These are phyloP conservation scores for Kwoniella europaea DNA, from an alignment of 768 basidiomycete genomes.

Conservation along the genomic window DNA sequence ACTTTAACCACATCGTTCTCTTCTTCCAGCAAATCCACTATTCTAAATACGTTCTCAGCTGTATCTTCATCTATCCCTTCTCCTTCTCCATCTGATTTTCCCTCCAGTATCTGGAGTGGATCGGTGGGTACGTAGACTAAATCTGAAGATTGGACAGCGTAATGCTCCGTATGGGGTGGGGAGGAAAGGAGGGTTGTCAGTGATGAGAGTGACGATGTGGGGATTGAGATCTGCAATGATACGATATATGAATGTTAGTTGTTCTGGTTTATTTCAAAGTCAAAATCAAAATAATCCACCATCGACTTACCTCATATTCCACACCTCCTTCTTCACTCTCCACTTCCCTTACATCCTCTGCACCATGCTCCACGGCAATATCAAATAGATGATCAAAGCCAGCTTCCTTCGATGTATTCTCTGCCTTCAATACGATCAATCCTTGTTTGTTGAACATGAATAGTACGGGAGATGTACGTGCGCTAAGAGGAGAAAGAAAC, in stretches of 20 bases:
- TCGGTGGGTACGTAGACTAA: conserved; percentile 44
- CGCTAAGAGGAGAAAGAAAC: conserved; percentile 25
- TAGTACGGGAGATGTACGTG: conserved; percentile 46
- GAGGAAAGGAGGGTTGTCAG: conserved; percentile 17
- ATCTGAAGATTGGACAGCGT: conserved; percentile 43
- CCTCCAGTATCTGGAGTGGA: conserved; percentile 30
- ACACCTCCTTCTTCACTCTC: conserved; percentile 33
- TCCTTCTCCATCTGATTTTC: conserved; percentile 30
- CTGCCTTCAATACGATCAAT: conserved; percentile 36
- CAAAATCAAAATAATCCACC: no score
- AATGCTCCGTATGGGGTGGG: conserved; percentile 16
- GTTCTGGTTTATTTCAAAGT: no score
- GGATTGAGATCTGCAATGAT: conserved; percentile 28
- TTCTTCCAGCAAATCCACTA: conserved; percentile 51
- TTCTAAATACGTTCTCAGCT: conserved; percentile 36
- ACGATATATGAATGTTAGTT: no score
- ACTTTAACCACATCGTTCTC: conserved; percentile 53
- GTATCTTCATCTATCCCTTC: conserved; percentile 46
- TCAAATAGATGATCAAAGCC: conserved; percentile 54
- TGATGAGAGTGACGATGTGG: conserved; percentile 20
- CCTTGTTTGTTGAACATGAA: conserved; percentile 56
- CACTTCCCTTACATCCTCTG: conserved; percentile 52
- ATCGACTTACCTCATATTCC: conserved; percentile 39
- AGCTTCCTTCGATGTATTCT: conserved; percentile 6
- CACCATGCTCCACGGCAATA: conserved; percentile 50